Conservation (phyloP, 805 yeast species). For the Clavispora asparagi region DNA sequence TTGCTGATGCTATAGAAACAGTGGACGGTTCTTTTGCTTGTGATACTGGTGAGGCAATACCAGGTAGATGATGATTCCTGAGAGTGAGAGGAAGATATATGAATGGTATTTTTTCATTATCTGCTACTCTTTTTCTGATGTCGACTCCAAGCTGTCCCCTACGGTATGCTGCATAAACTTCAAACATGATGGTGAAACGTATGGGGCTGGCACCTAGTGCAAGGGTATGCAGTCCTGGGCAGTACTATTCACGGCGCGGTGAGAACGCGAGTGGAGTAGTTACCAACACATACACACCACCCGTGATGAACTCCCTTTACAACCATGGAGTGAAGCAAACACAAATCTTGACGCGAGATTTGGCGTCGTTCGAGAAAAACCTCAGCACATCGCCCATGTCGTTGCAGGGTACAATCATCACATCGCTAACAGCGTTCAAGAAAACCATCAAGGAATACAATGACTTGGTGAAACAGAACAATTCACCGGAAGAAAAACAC, state of each 20-base stretch:
- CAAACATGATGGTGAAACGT: too few species aligned
- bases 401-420: conserved; percentile 71
- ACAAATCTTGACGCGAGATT: conserved; percentile 63
- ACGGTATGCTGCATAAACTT: too few species aligned
- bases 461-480: conserved; percentile 54
- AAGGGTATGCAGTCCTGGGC: background rate
- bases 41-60: too few species aligned
- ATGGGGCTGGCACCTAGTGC: background rate
- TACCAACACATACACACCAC: background rate
- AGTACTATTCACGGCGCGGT: background rate
- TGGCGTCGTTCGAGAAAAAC: conserved; percentile 60
- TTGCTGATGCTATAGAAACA: too few species aligned
- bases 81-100: too few species aligned
- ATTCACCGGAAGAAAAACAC: conserved; percentile 48
- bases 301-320: conserved; percentile 65
- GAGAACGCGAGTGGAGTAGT: background rate
- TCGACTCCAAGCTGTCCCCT: too few species aligned
- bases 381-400: conserved; percentile 70
- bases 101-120: too few species aligned
- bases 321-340: conserved; percentile 89
- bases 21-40: too few species aligned
- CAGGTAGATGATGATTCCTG: too few species aligned
- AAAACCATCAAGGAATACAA: conserved; percentile 72
- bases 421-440: conserved; percentile 67
- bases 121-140: too few species aligned